Percentiles rank a stretch among this genome's conserved stretches.
These are phyloP conservation scores for Quercus alba DNA, from an alignment of 306 rosid genomes.

Conservation along the genomic window DNA sequence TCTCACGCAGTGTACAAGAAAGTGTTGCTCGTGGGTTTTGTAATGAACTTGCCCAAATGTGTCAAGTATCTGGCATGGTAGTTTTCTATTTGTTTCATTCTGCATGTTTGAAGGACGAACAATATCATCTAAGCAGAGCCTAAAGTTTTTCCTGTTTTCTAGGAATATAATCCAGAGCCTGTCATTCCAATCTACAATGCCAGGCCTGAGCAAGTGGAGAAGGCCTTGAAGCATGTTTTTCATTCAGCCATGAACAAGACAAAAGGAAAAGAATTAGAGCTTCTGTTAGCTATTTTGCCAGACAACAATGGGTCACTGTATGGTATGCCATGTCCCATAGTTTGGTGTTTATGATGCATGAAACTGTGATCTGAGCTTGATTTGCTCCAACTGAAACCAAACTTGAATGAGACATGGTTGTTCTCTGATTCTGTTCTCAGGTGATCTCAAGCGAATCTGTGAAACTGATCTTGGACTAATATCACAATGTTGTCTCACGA, in stretches of 20 bases:
- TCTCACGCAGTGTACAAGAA: slow-evolving; percentile 88
- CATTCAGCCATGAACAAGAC: slow-evolving; percentile 75
- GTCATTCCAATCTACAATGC: slow-evolving; percentile 85
- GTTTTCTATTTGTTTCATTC: slow-evolving; percentile 11
- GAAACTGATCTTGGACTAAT: slow-evolving; percentile 92
- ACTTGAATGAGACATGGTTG: background rate
- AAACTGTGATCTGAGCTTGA: background rate
- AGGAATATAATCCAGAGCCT: slow-evolving; percentile 84
- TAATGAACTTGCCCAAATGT: slow-evolving; percentile 86
- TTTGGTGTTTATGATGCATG: background rate
- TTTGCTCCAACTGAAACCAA: background rate
- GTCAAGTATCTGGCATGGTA: slow-evolving; percentile 99
- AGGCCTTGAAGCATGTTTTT: slow-evolving; percentile 81
- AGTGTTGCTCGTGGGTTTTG: slow-evolving; percentile 86
- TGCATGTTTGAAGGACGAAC: background rate
- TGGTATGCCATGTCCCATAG: slow-evolving; percentile 36
- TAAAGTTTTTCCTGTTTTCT: slow-evolving; percentile 3
- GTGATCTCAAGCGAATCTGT: slow-evolving; percentile 90
- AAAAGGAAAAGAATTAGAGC: slow-evolving; percentile 87
- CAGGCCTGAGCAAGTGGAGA: slow-evolving; percentile 88
- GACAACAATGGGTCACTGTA: slow-evolving; percentile 90
- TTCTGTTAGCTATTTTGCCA: slow-evolving; percentile 78
- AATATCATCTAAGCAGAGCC: background rate
- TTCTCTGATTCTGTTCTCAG: slow-evolving; percentile 40
- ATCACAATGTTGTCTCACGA: slow-evolving; percentile 91